Base-by-base conservation (phyloP, 2,329 filamentous ascomycete species). In the Neopestalotiopsis clavispora region DNA sequence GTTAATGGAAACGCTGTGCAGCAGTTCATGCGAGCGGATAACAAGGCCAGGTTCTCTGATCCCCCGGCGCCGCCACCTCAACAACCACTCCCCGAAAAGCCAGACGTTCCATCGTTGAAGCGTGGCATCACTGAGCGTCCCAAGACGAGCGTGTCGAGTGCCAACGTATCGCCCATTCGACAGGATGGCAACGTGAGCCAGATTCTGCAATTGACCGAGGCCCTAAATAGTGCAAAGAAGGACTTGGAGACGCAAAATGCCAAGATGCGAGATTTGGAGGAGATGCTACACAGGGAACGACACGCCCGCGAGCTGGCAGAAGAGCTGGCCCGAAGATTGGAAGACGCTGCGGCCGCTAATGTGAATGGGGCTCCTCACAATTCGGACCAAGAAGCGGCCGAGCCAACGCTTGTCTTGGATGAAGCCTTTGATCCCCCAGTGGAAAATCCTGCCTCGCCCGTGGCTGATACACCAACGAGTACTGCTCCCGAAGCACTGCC, bases 51-150 rank as follows among this genome's bases (percentile, higher is more conserved):
- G 66, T 98, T 98, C 78, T 96, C 94, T 1, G 95, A 98, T 69
- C 95, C 95, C 65, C 95, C 95, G 4, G 95, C 95, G 28, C 95
- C 95, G 7, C 95, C 95, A 32, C 95, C 95, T 34, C 94, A 97
- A 74, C 95, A 97, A 74, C 95, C 95, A 14, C 84, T 98, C 5
- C 95, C 95, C 1, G 95, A 98, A 78, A 98, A 98, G 79, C 95
- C 95, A 0, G 94, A 97, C 79, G 89, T 87, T 0, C 89, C 91
- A 0, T 89, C 93, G 0, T 80, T 97, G 38, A 94, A 93, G 77
- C 89, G 94, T 67, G 87, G 86, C 4, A 90, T 93, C 32, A 95
- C 92, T 0, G 94, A 97, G 72, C 90, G 92, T 68, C 87, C 91
- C 9, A 93, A 91, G 77, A 83, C 86, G 1, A 80, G 82, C 40